Evolutionary conservation across 306 rosid species (phyloP).

Genomic region (Datisca glomerata): DNA sequence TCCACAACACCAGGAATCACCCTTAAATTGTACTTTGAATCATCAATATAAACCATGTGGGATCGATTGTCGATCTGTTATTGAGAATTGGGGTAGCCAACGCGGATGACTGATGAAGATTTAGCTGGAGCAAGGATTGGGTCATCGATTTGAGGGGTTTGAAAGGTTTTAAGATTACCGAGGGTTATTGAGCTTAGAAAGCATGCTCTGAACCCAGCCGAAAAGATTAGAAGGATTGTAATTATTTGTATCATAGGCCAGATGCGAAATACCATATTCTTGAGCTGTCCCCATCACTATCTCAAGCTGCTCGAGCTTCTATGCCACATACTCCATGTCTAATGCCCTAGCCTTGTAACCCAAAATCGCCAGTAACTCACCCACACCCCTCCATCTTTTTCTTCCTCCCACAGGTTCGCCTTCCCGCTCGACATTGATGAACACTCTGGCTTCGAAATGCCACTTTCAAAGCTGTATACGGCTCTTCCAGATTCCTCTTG

Average conservation of each 20-base stretch:
- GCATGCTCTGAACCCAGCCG: conserved; percentile 73
- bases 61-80: conserved; percentile 4
- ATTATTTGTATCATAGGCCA: no score
- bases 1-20: no score
- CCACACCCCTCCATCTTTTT: conserved; percentile 29
- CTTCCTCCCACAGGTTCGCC: conserved; percentile 34
- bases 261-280: no score
- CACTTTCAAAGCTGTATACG: neutral
- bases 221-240: conserved; percentile 71
- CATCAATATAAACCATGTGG: conserved; percentile 30
- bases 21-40: conserved; percentile 70
- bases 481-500: conserved; percentile 3
- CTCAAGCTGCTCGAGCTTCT: conserved; percentile 68
- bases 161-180: conserved; percentile 6
- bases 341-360: conserved; percentile 52
- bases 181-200: conserved; percentile 40
- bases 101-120: conserved; percentile 9
- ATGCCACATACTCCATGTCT: conserved; percentile 72
- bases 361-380: no score
- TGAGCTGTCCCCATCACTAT: no score
- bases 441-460: no score
- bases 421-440: conserved; percentile 22
- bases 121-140: conserved; percentile 8
- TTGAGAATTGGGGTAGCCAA: no score
- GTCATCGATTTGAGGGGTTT: no score